These are phyloP conservation scores for Echium plantagineum DNA, from an alignment of 257 asterid species.

Conservation along the genomic window DNA sequence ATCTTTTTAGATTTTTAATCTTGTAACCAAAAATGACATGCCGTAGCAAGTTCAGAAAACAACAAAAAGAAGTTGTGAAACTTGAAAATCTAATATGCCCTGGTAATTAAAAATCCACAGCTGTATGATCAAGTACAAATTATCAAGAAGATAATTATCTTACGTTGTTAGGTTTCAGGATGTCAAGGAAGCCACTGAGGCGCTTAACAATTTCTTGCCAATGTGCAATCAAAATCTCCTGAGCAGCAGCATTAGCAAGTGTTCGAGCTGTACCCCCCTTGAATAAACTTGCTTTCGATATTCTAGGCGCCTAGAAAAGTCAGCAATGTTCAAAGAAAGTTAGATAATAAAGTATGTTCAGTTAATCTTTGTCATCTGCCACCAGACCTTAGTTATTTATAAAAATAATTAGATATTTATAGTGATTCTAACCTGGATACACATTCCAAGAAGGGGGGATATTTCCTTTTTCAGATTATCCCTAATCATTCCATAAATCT, in stretches of 20 bases:
- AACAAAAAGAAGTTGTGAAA: too few relatives aligned
- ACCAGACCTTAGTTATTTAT: too few relatives aligned
- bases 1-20: too few relatives aligned
- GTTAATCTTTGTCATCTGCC: too few relatives aligned
- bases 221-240: conserved; percentile 85
- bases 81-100: too few relatives aligned
- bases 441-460: conserved; percentile 74
- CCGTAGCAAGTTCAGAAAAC: too few relatives aligned
- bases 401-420: background rate
- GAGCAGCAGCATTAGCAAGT: conserved; percentile 85
- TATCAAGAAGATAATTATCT: conserved; percentile 15
- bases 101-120: background rate
- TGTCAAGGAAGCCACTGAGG: conserved; percentile 50
- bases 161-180: conserved; percentile 65
- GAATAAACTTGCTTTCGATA: conserved; percentile 69
- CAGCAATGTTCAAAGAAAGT: conserved; percentile 2
- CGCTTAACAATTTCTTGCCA: conserved; percentile 94
- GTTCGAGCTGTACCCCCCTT: conserved; percentile 93
- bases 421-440: conserved; percentile 66
- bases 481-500: conserved; percentile 82
- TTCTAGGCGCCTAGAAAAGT: conserved; percentile 77
- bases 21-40: too few relatives aligned
- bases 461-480: conserved; percentile 87
- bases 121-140: background rate
- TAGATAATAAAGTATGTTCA: background rate